Evolutionary conservation across 2,329 filamentous ascomycete genomes (phyloP).

Genomic region (Neodidymelliopsis sp.): DNA sequence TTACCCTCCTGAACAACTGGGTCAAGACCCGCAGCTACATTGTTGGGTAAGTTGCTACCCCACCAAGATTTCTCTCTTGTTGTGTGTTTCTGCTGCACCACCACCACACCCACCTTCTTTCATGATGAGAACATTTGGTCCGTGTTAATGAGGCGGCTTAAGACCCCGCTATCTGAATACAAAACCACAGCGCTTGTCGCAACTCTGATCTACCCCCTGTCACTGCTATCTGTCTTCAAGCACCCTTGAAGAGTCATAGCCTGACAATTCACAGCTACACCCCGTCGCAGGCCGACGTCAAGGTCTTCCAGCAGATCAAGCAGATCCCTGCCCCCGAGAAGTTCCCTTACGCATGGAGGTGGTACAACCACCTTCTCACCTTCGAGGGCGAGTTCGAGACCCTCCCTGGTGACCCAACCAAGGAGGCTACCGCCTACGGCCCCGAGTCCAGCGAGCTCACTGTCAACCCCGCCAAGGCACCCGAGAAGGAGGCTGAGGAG

Average conservation of each 20-base stretch:
- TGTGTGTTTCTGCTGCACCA: conserved; percentile 29
- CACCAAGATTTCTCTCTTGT: conserved; percentile 27
- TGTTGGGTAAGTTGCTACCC: conserved; percentile 71
- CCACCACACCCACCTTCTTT: conserved; percentile 46
- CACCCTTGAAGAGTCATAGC: conserved; percentile 24
- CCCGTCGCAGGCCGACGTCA: conserved; percentile 94
- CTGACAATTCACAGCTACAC: conserved; percentile 58
- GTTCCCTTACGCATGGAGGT: conserved; percentile 93
- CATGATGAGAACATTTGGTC: conserved; percentile 91
- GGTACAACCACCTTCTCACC: conserved; percentile 98
- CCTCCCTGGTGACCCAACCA: conserved; percentile 88
- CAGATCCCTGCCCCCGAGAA: conserved; percentile 79
- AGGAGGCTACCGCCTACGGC: conserved; percentile 89
- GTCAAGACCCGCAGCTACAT: conserved; percentile 81
- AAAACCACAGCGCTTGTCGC: conserved; percentile 75
- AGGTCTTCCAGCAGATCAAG: conserved; percentile 88
- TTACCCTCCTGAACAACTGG: conserved; percentile 75
- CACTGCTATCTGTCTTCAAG: conserved; percentile 21
- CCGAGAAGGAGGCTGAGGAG: conserved; percentile 67
- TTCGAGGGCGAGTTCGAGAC: conserved; percentile 92
- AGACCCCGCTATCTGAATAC: conserved; percentile 86
- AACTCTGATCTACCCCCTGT: conserved; percentile 65
- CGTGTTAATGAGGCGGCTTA: conserved; percentile 95
- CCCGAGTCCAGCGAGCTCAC: conserved; percentile 80
- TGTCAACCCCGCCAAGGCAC: conserved; percentile 85